Percentiles rank a stretch among this genome's conserved stretches.
phyloP scores from a whole-genome alignment of 78 protist genomes.

The Fonticula alba region DNA sequence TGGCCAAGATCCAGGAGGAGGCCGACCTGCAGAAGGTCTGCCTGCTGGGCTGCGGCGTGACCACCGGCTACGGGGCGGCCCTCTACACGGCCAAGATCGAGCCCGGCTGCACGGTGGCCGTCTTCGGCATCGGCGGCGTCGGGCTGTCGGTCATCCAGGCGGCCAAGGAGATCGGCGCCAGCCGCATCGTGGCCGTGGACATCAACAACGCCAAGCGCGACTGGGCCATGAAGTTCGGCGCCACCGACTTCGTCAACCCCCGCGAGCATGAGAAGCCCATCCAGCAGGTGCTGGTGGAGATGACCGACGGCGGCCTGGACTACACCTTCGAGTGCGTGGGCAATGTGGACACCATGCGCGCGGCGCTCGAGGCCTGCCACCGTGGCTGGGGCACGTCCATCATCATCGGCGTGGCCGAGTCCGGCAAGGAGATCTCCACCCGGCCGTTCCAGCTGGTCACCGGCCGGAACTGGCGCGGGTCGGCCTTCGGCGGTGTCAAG shows the following conservation, averaged over 20 bases:
- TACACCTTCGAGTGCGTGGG: slow-evolving; percentile 82
- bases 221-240: slow-evolving; percentile 62
- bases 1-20: slow-evolving; percentile 35
- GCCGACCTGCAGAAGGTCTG: slow-evolving; percentile 48
- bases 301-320: slow-evolving; percentile 49
- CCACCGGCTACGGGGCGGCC: slow-evolving; percentile 66
- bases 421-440: slow-evolving; percentile 67
- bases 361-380: slow-evolving; percentile 65
- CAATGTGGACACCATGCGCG: slow-evolving; percentile 57
- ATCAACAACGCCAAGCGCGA: slow-evolving; percentile 46
- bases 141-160: slow-evolving; percentile 56
- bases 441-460: slow-evolving; percentile 86
- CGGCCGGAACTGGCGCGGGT: slow-evolving; percentile 66
- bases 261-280: slow-evolving; percentile 8
- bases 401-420: slow-evolving; percentile 65
- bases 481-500: slow-evolving; percentile 56
- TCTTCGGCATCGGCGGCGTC: slow-evolving; percentile 72
- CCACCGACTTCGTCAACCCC: slow-evolving; percentile 75
- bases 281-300: slow-evolving; percentile 5
- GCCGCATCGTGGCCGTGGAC: slow-evolving; percentile 70
- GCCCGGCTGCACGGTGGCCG: slow-evolving; percentile 26
- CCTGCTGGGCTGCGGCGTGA: slow-evolving; percentile 35
- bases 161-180: slow-evolving; percentile 35
- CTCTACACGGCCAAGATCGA: slow-evolving; percentile 31
- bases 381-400: slow-evolving; percentile 50